Base-by-base conservation (phyloP, 352 stramenopile species). In the Phytophthora podocarpi region DNA sequence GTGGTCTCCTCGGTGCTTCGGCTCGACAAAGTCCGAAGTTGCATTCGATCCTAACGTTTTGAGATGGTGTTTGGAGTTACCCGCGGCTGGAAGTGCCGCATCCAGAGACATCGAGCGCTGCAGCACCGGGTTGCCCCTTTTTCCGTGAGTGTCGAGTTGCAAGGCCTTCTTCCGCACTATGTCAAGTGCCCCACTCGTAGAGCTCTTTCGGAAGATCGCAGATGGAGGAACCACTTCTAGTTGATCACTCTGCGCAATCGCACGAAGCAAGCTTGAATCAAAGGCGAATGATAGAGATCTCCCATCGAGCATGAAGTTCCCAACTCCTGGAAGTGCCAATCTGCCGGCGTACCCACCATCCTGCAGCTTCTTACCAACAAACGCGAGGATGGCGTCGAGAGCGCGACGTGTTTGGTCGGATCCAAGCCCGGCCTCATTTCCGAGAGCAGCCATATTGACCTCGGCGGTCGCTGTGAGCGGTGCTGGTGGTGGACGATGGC, bases 361-460 rank as follows among this genome's bases (percentile, higher is more conserved):
- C 16, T 72, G 67, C 13, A 88, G 50, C 45, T 74, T 82, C 9
- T 35, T 59, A 6, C 80, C 80, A 3, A 87, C 28, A 48, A 81
- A 87, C 1, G 40, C 24, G 9, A 84, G 8, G 1, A 85, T 35
- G 0, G 73, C 74, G n/a, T 87, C 78, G 3, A 90, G 51, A 9
- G 76, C 58, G 11, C 74, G 73, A 31, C 60, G 46, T 0, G 68
- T 70, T 41, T 86, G 78, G 10, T 88, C 74, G 16, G 72, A 76
- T 4, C 74, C 60, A 6, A 88, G 18, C 0, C 72, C 75, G 5
- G 67, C 54, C 0, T 85, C 80, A 8, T 42, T 68, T 13, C 69
- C 78, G 1, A 90, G 34, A 21, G 73, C 20, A n/a, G 76, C 68
- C 67, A 90, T 66, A 47, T 67, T 87, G 12, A 81, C n/a, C 4